Evolutionary conservation across 805 yeast genomes (phyloP), one percentile per base, ranked within the genome.

Genomic region (Millerago galiae): DNA sequence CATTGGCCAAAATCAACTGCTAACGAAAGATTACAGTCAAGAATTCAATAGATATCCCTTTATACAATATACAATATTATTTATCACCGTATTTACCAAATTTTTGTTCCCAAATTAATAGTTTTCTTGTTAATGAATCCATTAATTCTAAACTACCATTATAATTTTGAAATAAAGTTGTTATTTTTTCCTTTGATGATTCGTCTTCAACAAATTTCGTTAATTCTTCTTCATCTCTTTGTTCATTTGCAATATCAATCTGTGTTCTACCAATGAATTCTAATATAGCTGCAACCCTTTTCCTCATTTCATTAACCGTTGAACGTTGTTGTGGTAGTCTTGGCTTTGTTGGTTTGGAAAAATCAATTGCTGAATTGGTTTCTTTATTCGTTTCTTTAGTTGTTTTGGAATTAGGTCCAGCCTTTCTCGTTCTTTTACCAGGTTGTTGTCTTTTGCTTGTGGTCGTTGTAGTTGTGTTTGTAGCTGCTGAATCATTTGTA

Each of bases 211-310:
- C 70, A 54, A 67, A 73, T 42, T 67, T 66, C 21, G 75, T 64
- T 40, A 80, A 56, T 44, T 68, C 72, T 25, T 65, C 67, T 42
- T 80, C 78, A 34, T 72, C 75, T n/a, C 71, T 65, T 50, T 81
- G 81, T 52, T 89, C 96, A 40, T 75, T 76, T 37, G 82, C 81
- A 47, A 91, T 65, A 56, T 91, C 98, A 47, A 81, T 63, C 60
- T 89, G 96, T 2, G 95, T 84, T 41, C 95, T 72, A 11, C 90
- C 87, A 21, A 91, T 75, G 72, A 90, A 93, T 63, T 93, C 98
- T 53, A 91, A 66, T 16, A 91, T 91, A 2, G 96, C 95, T 3
- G 87, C 83, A 2, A 89, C 84, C 45, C 99, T 74, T 55, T 87
- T 79, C 43, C 89, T 75, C 86, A 91, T 83, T 60, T 91, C 99